phyloP scores from a whole-genome alignment of 805 yeast species.

The Ogataea angusta region DNA sequence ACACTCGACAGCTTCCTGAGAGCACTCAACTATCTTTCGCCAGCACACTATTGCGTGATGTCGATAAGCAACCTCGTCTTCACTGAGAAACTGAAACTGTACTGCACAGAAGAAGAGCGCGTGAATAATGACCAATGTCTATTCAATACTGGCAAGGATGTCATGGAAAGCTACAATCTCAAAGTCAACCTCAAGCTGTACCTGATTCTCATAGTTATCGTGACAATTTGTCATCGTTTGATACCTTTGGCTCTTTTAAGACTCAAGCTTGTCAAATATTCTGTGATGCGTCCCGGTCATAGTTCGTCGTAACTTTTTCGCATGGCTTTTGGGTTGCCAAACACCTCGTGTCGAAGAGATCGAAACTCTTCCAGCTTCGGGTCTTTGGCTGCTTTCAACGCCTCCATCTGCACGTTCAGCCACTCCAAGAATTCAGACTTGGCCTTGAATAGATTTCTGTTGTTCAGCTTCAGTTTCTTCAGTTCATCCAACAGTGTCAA shows the following conservation, averaged over 20 bases:
- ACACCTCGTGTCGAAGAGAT: slow-evolving; percentile 54
- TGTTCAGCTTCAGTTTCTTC: slow-evolving; percentile 31
- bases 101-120: slow-evolving; percentile 38
- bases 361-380: slow-evolving; percentile 29
- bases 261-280: slow-evolving; percentile 23
- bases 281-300: slow-evolving; percentile 22
- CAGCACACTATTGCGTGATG: slow-evolving; percentile 68
- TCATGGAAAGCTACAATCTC: slow-evolving; percentile 50
- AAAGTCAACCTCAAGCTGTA: slow-evolving; percentile 36
- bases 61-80: slow-evolving; percentile 60
- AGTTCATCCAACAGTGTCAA: slow-evolving; percentile 40
- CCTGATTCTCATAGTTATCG: slow-evolving; percentile 38
- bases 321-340: slow-evolving; percentile 74
- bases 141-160: slow-evolving; percentile 52
- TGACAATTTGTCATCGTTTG: slow-evolving; percentile 40
- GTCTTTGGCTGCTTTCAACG: slow-evolving; percentile 21
- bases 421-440: slow-evolving; percentile 54
- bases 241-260: slow-evolving; percentile 33
- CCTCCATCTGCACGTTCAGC: slow-evolving; percentile 49
- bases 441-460: slow-evolving; percentile 33
- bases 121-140: slow-evolving; percentile 40
- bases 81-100: slow-evolving; percentile 43
- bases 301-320: slow-evolving; percentile 60
- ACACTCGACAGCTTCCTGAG: slow-evolving; percentile 66
- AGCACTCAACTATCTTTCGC: slow-evolving; percentile 75